A percentile compares a stretch with the other conserved stretches of the same genome.
Conservation (phyloP, 257 asterid genomes). For the Jacaranda mimosifolia region DNA sequence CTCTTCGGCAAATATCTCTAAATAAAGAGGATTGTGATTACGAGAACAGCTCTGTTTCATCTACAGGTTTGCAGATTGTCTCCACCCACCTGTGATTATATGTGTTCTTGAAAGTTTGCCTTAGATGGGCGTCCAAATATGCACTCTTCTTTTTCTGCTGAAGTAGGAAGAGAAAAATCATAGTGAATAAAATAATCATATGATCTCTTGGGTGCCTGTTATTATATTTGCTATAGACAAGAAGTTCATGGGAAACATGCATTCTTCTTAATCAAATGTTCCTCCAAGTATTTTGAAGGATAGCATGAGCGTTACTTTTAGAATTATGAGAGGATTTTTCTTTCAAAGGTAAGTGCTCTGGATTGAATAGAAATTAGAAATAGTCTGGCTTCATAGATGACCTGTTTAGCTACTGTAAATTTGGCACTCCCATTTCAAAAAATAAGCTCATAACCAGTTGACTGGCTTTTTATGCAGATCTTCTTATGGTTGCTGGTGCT, state of each 20-base stretch:
- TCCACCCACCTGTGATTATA: not conserved
- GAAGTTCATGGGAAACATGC: not conserved
- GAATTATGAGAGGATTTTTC: not conserved
- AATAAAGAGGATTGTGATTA: slow-evolving; percentile 83
- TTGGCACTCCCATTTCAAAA: slow-evolving; percentile 17
- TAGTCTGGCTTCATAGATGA: not conserved
- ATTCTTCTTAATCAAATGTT: slow-evolving; percentile 10
- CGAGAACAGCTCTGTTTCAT: slow-evolving; percentile 68
- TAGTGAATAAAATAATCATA: not conserved
- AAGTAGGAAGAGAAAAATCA: not conserved
- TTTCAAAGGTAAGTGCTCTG: slow-evolving; percentile 12
- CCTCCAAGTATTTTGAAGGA: not conserved
- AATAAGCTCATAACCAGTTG: slow-evolving; percentile 9
- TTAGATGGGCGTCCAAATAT: not conserved
- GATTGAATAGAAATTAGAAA: slow-evolving; percentile 23
- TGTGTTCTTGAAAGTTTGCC: not conserved
- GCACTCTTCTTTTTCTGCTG: not conserved
- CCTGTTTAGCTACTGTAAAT: slow-evolving; percentile 1
- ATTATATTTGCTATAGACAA: not conserved
- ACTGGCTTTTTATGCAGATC: slow-evolving; percentile 64
- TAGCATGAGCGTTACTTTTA: not conserved
- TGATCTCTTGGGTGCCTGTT: not conserved
- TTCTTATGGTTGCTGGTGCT: slow-evolving; percentile 90
- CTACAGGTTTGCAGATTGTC: slow-evolving; percentile 63
- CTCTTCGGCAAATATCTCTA: slow-evolving; percentile 91